Evolutionary conservation across 768 basidiomycete genomes (phyloP).

Genomic region (Pholiota microspora): DNA sequence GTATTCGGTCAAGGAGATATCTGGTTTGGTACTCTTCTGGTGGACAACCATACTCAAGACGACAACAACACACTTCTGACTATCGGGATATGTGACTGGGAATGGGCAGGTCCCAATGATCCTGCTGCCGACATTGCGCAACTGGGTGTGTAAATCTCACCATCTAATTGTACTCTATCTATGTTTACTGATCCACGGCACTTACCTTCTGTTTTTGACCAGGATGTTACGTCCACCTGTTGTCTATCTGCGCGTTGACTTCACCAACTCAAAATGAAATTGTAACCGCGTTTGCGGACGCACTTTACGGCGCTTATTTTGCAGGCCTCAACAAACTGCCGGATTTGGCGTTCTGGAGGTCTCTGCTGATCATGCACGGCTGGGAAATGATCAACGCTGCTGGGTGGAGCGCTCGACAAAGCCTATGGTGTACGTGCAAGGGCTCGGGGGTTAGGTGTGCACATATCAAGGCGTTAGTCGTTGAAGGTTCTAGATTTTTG

Average conservation of each 20-base stretch:
- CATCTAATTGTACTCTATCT: neutral
- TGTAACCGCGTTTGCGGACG: conserved; percentile 2
- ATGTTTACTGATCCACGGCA: neutral
- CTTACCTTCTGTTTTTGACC: neutral
- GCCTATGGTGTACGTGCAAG: conserved; percentile 11
- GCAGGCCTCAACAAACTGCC: neutral
- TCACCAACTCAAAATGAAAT: neutral
- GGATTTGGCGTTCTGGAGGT: neutral
- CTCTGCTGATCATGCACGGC: conserved; percentile 13
- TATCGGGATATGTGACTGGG: conserved; percentile 14
- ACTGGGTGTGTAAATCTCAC: conserved; percentile 2
- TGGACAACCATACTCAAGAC: conserved; percentile 1
- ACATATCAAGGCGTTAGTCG: conserved; percentile 6
- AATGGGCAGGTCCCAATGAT: conserved; percentile 16
- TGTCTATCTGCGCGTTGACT: conserved; percentile 4
- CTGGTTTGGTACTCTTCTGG: conserved; percentile 12
- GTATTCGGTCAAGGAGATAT: conserved; percentile 10
- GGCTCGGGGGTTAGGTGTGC: conserved; percentile 7
- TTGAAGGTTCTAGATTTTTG: conserved; percentile 10
- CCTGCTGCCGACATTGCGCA: conserved; percentile 15
- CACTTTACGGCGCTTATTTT: conserved; percentile 4
- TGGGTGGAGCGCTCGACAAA: conserved; percentile 5
- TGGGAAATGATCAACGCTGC: conserved; percentile 12
- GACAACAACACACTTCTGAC: neutral
- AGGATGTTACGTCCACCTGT: conserved; percentile 11